A percentile compares a stretch with the other conserved stretches of the same genome.
These are phyloP conservation scores for Aspergillus fumigatus DNA, from an alignment of 2,329 filamentous ascomycete species.

Conservation along the genomic window DNA sequence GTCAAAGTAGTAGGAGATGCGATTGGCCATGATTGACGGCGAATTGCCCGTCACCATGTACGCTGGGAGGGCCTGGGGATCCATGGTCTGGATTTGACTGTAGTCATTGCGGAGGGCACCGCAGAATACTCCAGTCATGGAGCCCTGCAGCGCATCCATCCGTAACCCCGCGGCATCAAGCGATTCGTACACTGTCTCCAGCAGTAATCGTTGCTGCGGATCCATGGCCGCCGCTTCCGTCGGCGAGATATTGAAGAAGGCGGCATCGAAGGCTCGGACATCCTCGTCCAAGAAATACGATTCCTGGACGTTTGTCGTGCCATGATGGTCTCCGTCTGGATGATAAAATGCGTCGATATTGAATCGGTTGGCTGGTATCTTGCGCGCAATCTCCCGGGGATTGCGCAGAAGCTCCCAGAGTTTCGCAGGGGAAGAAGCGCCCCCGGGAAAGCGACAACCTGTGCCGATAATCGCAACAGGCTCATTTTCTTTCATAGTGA, in stretches of 20 bases:
- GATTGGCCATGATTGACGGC: slow-evolving; percentile 30
- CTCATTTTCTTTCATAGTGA: background rate
- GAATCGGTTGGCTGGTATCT: background rate
- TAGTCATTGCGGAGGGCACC: slow-evolving; percentile 8
- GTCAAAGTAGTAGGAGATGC: slow-evolving; percentile 25
- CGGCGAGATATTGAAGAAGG: background rate
- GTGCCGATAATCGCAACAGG: background rate
- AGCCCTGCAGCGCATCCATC: background rate
- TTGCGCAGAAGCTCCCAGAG: background rate
- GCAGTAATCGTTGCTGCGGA: background rate
- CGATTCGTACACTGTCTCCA: slow-evolving; percentile 9
- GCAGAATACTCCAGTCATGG: slow-evolving; percentile 4
- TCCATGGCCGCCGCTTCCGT: background rate
- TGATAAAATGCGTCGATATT: background rate
- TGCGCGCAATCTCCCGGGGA: background rate
- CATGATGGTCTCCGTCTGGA: background rate
- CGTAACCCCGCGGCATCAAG: slow-evolving; percentile 4
- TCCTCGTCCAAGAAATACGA: background rate
- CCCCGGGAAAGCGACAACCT: background rate
- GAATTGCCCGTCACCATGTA: slow-evolving; percentile 19
- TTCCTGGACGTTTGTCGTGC: background rate
- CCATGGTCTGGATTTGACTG: background rate
- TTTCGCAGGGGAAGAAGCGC: background rate
- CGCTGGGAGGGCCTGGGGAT: background rate
- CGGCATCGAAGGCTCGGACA: background rate